phyloP scores from a whole-genome alignment of 352 stramenopile species.

The Globisporangium ultimum region DNA sequence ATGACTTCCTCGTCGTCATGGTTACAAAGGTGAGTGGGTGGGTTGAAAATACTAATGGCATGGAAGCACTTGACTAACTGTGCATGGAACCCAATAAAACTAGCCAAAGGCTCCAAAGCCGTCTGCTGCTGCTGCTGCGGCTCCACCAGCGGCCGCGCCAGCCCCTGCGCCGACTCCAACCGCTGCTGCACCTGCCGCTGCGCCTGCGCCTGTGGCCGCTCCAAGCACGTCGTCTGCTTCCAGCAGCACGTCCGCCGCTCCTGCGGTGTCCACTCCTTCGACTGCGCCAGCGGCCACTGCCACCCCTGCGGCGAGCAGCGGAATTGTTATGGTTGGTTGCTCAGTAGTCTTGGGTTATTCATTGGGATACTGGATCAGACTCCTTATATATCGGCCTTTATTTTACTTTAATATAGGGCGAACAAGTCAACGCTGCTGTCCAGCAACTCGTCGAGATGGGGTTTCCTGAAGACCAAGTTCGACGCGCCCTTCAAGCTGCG shows the following conservation, averaged over 20 bases:
- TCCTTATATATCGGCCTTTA: background rate
- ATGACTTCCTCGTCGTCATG: constrained; percentile 88
- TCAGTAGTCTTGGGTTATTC: background rate
- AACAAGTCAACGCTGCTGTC: constrained; percentile 54
- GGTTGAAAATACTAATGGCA: background rate
- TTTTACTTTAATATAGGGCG: constrained; percentile 16
- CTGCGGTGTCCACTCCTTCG: constrained; percentile 68
- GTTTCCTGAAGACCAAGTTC: constrained; percentile 85
- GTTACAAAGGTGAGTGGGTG: constrained; percentile 62
- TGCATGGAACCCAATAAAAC: background rate
- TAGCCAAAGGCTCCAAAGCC: constrained; percentile 62
- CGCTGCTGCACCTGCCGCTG: constrained; percentile 20
- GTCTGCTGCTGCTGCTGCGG: constrained; percentile 23
- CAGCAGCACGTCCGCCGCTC: constrained; percentile 51
- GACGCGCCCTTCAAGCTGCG: constrained; percentile 66
- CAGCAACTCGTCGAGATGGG: constrained; percentile 85
- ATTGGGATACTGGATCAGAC: background rate
- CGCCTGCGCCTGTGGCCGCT: constrained; percentile 23
- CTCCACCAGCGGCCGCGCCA: constrained; percentile 25
- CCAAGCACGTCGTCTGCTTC: constrained; percentile 72
- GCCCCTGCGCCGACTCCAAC: constrained; percentile 23
- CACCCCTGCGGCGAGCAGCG: constrained; percentile 18
- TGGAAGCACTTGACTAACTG: background rate
- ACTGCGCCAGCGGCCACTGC: constrained; percentile 37
- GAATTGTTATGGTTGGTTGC: constrained; percentile 21